Evolutionary conservation across 2,329 filamentous ascomycete genomes (phyloP), one percentile per base, ranked within the genome.

Genomic region (Chaetoscypha palmicola): DNA sequence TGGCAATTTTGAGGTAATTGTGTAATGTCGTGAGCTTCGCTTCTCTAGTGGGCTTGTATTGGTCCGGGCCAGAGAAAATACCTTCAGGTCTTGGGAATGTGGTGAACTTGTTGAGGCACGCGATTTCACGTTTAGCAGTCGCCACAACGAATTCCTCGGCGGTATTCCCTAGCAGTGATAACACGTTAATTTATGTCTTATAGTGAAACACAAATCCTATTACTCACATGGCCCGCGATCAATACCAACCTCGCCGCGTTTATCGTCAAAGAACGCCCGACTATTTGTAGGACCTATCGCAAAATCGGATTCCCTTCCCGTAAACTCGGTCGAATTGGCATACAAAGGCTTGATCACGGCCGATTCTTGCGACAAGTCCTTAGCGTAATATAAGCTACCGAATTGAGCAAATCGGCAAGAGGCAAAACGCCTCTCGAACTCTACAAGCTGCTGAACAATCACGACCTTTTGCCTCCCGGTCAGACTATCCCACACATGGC

Each of bases 381-480:
- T 16, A 4, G 9, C 20, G 26, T 38, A 43, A 14, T 43, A 53
- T 3, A 51, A 22, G 17, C 46, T 41, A 12, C 46, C 46, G 16
- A 31, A 47, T 31, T 43, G 24, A 11, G 49, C 54, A 24, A 67
- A 64, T n/a, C 50, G 57, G 12, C 62, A 28, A 1, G 59, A 59
- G 12, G 61, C 40, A 44, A 64, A 53, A 37, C 63, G 63, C 46
- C 52, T 53, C 51, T 67, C 52, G 3, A 65, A 53, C 2, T 38
- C 17, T 4, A 64, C 54, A 9, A 68, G 28, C 9, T 63, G 56
- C 30, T 63, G 51, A 24, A 66, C 52, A 42, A 65, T 53, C 21
- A 52, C 47, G 21, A 54, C 31, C 45, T 60, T 62, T 20, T 51
- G 37, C 17, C 46, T 31, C 17, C 55, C n/a, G n/a, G 53, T 45